phyloP scores from a whole-genome alignment of 163 green algal species.

The Chloromonas sp. region DNA sequence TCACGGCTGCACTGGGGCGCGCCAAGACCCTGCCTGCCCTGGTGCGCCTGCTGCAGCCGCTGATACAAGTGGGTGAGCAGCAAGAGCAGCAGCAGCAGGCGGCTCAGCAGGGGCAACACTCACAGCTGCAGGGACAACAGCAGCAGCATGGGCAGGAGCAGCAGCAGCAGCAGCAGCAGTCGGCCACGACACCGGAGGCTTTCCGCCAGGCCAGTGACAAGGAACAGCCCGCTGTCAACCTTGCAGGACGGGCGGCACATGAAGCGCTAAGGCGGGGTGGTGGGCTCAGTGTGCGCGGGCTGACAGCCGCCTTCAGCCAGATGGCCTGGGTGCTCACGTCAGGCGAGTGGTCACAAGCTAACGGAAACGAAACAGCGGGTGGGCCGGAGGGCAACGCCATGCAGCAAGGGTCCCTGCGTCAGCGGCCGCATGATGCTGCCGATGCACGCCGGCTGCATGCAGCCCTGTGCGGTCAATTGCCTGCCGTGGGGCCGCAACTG shows the following conservation, averaged over 20 bases:
- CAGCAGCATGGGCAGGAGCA: background rate
- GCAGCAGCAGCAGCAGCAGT: background rate
- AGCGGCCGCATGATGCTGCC: background rate
- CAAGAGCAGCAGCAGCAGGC: background rate
- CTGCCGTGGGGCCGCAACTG: background rate
- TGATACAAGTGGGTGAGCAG: background rate
- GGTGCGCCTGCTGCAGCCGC: background rate
- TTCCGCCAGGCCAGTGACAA: too few species aligned
- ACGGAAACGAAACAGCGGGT: background rate
- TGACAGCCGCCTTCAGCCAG: background rate
- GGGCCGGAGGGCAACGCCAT: background rate
- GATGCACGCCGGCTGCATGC: background rate
- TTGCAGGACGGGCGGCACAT: background rate
- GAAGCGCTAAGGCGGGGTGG: background rate
- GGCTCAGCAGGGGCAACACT: background rate
- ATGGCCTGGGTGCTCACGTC: background rate
- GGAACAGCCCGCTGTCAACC: background rate
- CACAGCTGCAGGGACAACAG: background rate
- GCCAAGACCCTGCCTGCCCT: background rate
- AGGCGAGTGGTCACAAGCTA: too few species aligned
- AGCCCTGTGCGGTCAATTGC: background rate
- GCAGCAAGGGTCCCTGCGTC: background rate
- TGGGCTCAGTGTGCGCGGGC: background rate
- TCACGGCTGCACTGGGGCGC: background rate
- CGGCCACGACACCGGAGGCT: too few species aligned